Percentiles rank a stretch among this genome's conserved stretches.
Conservation (phyloP, 2,329 filamentous ascomycete genomes). For the Pseudopithomyces chartarum region DNA sequence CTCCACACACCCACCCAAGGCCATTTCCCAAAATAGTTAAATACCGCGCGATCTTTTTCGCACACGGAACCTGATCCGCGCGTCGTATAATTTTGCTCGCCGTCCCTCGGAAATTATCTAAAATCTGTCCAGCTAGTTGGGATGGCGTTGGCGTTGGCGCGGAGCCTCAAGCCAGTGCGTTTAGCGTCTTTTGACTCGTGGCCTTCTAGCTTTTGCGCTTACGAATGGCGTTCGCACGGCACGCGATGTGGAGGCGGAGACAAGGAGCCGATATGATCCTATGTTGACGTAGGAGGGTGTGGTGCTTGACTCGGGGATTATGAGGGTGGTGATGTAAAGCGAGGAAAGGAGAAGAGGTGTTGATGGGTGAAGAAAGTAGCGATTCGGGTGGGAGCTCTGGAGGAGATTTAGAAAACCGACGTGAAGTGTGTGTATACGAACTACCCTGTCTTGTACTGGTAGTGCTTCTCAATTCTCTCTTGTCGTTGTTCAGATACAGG, state of each 20-base stretch:
- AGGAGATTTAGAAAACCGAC: too few species aligned
- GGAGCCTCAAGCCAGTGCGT: background rate
- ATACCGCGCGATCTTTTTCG: background rate
- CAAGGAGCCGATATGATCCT: background rate
- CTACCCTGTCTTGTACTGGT: too few species aligned
- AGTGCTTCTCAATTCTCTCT: too few species aligned
- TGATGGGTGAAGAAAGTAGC: background rate
- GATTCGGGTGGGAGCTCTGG: too few species aligned
- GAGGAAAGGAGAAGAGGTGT: background rate
- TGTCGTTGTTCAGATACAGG: too few species aligned
- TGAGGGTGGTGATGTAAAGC: background rate
- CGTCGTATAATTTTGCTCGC: background rate
- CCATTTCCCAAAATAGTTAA: background rate
- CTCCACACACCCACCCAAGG: background rate
- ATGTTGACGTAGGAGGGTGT: background rate
- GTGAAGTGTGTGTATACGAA: too few species aligned
- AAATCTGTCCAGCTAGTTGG: background rate
- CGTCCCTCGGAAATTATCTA: slow-evolving; percentile 2
- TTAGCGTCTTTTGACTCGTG: slow-evolving; percentile 3
- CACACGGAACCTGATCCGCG: background rate
- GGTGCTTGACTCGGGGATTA: background rate
- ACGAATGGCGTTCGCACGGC: slow-evolving; percentile 5
- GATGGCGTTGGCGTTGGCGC: background rate
- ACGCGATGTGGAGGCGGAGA: slow-evolving; percentile 5
- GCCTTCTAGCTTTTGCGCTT: background rate